phyloP scores from a whole-genome alignment of 495 filamentous ascomycete species.

The Hypoxylon fragiforme region DNA sequence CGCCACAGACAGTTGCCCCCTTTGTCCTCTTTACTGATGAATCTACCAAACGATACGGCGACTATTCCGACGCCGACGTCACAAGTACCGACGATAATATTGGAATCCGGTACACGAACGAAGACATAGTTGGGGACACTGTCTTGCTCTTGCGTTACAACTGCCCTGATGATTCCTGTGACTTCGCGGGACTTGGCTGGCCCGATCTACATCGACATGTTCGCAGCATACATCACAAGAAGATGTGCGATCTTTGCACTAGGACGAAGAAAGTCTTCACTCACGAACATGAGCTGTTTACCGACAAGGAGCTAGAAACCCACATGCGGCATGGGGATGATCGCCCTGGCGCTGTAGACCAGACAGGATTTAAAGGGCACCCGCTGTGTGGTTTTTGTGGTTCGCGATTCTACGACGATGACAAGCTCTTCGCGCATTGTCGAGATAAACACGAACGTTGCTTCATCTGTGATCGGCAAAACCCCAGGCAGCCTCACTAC shows the following conservation, averaged over 20 bases:
- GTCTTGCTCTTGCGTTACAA: slow-evolving; percentile 89
- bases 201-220: slow-evolving; percentile 93
- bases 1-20: slow-evolving; percentile 67
- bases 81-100: slow-evolving; percentile 76
- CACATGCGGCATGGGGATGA: slow-evolving; percentile 94
- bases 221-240: slow-evolving; percentile 73
- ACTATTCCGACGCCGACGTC: slow-evolving; percentile 74
- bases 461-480: slow-evolving; percentile 84
- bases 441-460: slow-evolving; percentile 91
- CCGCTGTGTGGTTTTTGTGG: slow-evolving; percentile 93
- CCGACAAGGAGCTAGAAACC: slow-evolving; percentile 72
- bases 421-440: slow-evolving; percentile 93
- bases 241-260: slow-evolving; percentile 95
- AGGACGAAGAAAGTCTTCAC: slow-evolving; percentile 97
- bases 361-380: slow-evolving; percentile 95
- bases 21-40: slow-evolving; percentile 93
- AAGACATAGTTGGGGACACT: slow-evolving; percentile 86
- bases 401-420: slow-evolving; percentile 89
- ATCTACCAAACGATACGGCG: slow-evolving; percentile 75
- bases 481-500: slow-evolving; percentile 75
- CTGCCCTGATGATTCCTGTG: slow-evolving; percentile 82
- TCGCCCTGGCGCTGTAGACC: slow-evolving; percentile 83
- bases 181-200: slow-evolving; percentile 90
- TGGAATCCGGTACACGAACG: slow-evolving; percentile 85
- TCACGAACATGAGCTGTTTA: slow-evolving; percentile 95